Evolutionary conservation across 2,329 filamentous ascomycete species (phyloP).

Genomic region (Calonectria honghensis): DNA sequence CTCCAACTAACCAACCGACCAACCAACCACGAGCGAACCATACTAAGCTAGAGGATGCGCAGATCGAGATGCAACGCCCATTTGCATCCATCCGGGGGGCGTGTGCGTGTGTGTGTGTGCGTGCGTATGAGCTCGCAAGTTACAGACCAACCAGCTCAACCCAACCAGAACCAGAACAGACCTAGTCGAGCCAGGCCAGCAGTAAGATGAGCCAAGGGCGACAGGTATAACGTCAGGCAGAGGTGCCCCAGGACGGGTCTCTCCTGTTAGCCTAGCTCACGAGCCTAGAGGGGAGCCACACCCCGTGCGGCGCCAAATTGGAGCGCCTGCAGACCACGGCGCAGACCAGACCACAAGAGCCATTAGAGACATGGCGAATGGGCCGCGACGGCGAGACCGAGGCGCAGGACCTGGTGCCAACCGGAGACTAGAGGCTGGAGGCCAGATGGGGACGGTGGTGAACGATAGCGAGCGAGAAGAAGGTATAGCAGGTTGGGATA

Average conservation of each 20-base stretch:
- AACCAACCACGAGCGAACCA: conserved; percentile 25
- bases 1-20: conserved; percentile 26
- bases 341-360: conserved; percentile 22
- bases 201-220: background rate
- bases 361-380: conserved; percentile 41
- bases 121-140: conserved; percentile 3
- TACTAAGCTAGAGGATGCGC: conserved; percentile 19
- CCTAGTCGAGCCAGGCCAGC: background rate
- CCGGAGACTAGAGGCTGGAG: conserved; percentile 27
- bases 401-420: conserved; percentile 31
- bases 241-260: conserved; percentile 6
- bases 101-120: background rate
- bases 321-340: conserved; percentile 41
- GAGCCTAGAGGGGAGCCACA: conserved; percentile 9
- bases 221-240: conserved; percentile 23
- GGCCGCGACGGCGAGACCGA: conserved; percentile 48
- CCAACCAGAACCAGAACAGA: background rate
- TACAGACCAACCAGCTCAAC: background rate
- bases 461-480: conserved; percentile 24
- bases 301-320: conserved; percentile 20
- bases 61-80: conserved; percentile 27
- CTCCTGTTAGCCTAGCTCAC: conserved; percentile 15
- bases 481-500: conserved; percentile 7
- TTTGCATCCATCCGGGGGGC: conserved; percentile 12
- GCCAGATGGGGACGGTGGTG: conserved; percentile 28